These are phyloP conservation scores for Pythium sp. DNA, from an alignment of 352 stramenopile genomes.

Conservation along the genomic window DNA sequence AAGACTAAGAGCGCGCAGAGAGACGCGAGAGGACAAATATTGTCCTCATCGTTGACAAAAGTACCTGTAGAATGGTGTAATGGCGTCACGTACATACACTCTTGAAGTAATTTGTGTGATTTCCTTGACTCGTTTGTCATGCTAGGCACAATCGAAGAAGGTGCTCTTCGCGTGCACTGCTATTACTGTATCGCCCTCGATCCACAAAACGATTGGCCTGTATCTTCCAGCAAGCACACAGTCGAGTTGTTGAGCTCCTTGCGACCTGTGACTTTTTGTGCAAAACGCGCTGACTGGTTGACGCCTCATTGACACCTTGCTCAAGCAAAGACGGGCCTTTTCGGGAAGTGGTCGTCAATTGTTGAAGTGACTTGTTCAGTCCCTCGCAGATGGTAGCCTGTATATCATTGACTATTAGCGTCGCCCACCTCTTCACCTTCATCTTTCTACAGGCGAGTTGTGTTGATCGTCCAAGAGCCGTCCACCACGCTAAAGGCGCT, in stretches of 20 bases:
- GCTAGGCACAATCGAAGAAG: neutral
- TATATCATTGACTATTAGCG: neutral
- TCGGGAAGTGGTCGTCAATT: neutral
- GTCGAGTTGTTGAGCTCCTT: too few relatives aligned
- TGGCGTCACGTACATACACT: neutral
- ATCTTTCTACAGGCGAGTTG: neutral
- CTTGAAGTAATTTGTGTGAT: neutral
- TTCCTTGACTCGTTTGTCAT: neutral
- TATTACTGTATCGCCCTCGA: neutral
- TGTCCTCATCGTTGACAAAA: neutral
- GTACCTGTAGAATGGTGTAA: neutral
- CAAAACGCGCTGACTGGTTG: neutral
- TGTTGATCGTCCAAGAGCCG: neutral
- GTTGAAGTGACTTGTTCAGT: neutral
- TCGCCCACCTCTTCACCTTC: too few relatives aligned
- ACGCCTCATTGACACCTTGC: neutral
- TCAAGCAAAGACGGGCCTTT: neutral
- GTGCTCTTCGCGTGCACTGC: neutral
- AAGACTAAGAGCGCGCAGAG: neutral
- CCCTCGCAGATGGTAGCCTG: neutral
- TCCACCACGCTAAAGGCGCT: slow-evolving; percentile 11
- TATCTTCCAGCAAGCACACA: too few relatives aligned
- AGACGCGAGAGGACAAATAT: neutral
- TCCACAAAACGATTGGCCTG: neutral
- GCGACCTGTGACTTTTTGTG: too few relatives aligned